Evolutionary conservation across 1,139 yeast genomes (phyloP).

Genomic region (Taphrina wiesneri): DNA sequence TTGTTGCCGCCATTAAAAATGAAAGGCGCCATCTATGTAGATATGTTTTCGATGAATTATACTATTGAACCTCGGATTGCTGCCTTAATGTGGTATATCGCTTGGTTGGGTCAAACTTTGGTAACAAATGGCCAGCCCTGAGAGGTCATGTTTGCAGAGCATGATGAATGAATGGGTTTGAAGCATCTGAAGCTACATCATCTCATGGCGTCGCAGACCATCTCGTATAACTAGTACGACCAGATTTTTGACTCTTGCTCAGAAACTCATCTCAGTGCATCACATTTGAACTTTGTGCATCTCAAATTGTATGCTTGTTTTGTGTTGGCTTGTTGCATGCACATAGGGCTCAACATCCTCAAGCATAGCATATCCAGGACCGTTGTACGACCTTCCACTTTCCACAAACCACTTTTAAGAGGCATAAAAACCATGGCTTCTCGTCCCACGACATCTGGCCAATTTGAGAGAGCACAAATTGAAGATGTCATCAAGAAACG

Average conservation of each 20-base stretch:
- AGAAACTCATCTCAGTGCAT: neutral
- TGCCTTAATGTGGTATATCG: neutral
- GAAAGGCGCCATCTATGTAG: conserved; percentile 10
- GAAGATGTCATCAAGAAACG: conserved; percentile 92
- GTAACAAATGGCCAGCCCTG: no score
- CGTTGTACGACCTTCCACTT: neutral
- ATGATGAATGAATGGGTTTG: neutral
- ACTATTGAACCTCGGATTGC: neutral
- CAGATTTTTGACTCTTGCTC: neutral
- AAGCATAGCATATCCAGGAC: neutral
- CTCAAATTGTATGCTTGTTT: neutral
- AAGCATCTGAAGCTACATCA: neutral
- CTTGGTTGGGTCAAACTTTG: no score
- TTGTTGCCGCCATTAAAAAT: conserved; percentile 21
- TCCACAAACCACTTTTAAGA: neutral
- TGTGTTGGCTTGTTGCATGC: neutral
- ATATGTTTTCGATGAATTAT: neutral
- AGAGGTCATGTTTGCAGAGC: neutral
- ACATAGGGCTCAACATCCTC: neutral
- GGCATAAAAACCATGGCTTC: conserved; percentile 16
- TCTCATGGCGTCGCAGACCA: neutral
- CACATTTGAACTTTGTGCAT: neutral
- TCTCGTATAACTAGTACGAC: neutral
- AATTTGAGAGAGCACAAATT: conserved; percentile 76
- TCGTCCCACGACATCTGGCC: conserved; percentile 20